A percentile compares a stretch with the other conserved stretches of the same genome.
These are phyloP conservation scores for Astrothelium subdiscretum DNA, from an alignment of 495 filamentous ascomycete species.

Conservation along the genomic window DNA sequence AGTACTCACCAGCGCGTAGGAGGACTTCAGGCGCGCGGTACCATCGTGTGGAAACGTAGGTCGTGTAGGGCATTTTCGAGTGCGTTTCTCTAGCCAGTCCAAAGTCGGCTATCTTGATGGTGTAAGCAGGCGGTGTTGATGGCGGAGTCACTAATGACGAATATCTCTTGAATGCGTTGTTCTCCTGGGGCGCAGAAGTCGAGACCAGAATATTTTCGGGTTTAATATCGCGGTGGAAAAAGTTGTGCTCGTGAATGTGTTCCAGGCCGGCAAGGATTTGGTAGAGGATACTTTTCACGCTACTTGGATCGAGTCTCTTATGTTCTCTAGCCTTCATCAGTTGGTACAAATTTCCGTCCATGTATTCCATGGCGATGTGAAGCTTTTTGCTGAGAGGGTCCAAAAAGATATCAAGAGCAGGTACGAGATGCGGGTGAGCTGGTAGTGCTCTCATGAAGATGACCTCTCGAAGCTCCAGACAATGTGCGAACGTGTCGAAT, in stretches of 20 bases:
- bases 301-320: constrained; percentile 76
- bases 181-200: constrained; percentile 71
- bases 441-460: constrained; percentile 89
- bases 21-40: constrained; percentile 96
- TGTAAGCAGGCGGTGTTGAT: constrained; percentile 83
- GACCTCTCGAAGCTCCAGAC: constrained; percentile 87
- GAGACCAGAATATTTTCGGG: constrained; percentile 98
- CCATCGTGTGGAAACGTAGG: constrained; percentile 97
- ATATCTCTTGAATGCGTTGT: constrained; percentile 74
- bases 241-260: constrained; percentile 92
- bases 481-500: constrained; percentile 82
- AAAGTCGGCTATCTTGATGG: constrained; percentile 98
- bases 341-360: constrained; percentile 99
- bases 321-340: constrained; percentile 97
- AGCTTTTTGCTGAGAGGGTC: constrained; percentile 91
- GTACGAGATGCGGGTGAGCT: constrained; percentile 80
- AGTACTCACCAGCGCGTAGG: constrained; percentile 91
- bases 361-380: constrained; percentile 98
- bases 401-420: constrained; percentile 96
- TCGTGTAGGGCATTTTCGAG: constrained; percentile 92
- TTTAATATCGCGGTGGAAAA: constrained; percentile 99
- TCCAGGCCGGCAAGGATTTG: constrained; percentile 94
- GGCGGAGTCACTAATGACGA: constrained; percentile 90
- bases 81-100: constrained; percentile 95
- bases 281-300: constrained; percentile 94